These are phyloP conservation scores for Danielia reshetovae DNA, from an alignment of 805 yeast species.

Conservation along the genomic window DNA sequence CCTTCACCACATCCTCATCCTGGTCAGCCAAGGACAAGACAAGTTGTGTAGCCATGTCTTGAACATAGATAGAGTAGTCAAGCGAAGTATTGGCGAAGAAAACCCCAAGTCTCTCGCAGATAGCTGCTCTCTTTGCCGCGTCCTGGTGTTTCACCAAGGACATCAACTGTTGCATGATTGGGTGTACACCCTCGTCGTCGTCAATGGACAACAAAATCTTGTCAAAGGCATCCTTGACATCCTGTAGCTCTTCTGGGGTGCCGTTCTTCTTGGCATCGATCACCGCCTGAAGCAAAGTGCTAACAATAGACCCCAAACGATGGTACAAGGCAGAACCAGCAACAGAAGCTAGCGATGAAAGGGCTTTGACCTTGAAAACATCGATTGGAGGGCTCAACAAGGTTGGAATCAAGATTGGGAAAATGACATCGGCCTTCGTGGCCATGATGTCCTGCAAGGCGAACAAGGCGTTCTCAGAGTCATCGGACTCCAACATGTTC, in stretches of 20 bases:
- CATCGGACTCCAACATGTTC: slow-evolving; percentile 49
- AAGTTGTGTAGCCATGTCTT: slow-evolving; percentile 70
- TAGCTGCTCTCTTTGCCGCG: slow-evolving; percentile 54
- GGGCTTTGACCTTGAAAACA: slow-evolving; percentile 78
- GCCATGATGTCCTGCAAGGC: slow-evolving; percentile 93
- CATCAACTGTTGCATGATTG: slow-evolving; percentile 77
- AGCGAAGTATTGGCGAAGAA: slow-evolving; percentile 65
- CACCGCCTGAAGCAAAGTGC: slow-evolving; percentile 60
- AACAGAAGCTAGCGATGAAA: slow-evolving; percentile 82
- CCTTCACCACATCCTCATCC: slow-evolving; percentile 56
- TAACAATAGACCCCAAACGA: slow-evolving; percentile 69
- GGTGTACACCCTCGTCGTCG: slow-evolving; percentile 76
- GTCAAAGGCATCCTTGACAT: slow-evolving; percentile 56
- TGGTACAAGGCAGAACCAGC: slow-evolving; percentile 80
- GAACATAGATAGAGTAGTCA: slow-evolving; percentile 69
- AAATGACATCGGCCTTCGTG: slow-evolving; percentile 81
- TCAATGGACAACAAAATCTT: slow-evolving; percentile 69
- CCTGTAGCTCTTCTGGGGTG: slow-evolving; percentile 35
- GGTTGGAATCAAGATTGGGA: slow-evolving; percentile 90
- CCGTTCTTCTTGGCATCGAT: slow-evolving; percentile 32
- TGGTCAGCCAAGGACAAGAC: slow-evolving; percentile 70
- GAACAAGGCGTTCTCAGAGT: slow-evolving; percentile 70
- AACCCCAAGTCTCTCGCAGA: slow-evolving; percentile 62
- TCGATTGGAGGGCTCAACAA: slow-evolving; percentile 79
- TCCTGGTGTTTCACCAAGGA: slow-evolving; percentile 76